Percentiles rank a stretch among this genome's conserved stretches.
phyloP scores from a whole-genome alignment of 2,329 filamentous ascomycete species.

The Botrytis porri region DNA sequence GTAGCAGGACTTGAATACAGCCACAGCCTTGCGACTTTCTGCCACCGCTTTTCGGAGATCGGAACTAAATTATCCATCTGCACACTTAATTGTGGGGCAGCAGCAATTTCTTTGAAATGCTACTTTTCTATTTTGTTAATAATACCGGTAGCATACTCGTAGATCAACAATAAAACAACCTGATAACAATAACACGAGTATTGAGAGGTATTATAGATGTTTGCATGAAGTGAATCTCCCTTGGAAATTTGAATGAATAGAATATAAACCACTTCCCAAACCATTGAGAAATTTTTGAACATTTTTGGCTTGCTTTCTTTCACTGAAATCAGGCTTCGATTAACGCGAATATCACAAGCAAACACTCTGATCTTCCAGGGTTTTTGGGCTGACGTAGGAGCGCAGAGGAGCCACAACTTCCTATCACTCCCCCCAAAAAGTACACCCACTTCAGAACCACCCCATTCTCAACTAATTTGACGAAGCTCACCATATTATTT shows the following conservation, averaged over 20 bases:
- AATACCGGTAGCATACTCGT: neutral
- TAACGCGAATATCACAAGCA: slow-evolving; percentile 15
- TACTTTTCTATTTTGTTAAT: neutral
- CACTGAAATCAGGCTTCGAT: neutral
- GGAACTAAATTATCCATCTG: slow-evolving; percentile 1
- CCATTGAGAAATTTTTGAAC: neutral
- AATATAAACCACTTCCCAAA: neutral
- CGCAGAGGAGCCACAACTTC: slow-evolving; percentile 10
- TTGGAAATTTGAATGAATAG: neutral
- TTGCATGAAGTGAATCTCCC: neutral
- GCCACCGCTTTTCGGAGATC: slow-evolving; percentile 21
- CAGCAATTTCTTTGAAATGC: slow-evolving; percentile 1
- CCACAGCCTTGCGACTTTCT: neutral
- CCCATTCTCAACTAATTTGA: neutral
- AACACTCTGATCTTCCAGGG: slow-evolving; percentile 12
- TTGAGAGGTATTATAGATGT: neutral
- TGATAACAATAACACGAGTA: neutral
- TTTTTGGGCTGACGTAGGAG: slow-evolving; percentile 19
- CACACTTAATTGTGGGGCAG: neutral
- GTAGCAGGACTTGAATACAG: neutral
- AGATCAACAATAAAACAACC: neutral
- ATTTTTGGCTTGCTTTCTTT: neutral
- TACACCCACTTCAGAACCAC: slow-evolving; percentile 1
- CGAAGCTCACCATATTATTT: neutral
- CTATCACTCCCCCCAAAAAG: slow-evolving; percentile 5